A percentile compares a stretch with the other conserved stretches of the same genome.
Evolutionary conservation across 140 eudicot genomes (phyloP).

Genomic region (Flaveria floridana): DNA sequence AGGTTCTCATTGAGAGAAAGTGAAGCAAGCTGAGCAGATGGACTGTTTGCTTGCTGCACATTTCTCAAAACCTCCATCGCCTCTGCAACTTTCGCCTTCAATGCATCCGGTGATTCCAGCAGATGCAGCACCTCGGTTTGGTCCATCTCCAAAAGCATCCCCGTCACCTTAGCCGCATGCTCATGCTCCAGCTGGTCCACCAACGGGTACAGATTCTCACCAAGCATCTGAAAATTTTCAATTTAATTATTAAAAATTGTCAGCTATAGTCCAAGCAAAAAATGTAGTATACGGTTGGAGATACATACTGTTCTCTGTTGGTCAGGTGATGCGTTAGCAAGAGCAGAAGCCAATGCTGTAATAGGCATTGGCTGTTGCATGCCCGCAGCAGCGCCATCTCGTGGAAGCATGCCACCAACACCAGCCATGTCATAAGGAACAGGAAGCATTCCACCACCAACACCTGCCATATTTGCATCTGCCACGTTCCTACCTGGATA

Average conservation of each 20-base stretch:
- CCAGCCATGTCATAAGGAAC: constrained; percentile 63
- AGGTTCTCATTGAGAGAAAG: constrained; percentile 69
- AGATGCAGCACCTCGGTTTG: constrained; percentile 81
- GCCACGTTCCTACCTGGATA: constrained; percentile 64
- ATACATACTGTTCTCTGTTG: constrained; percentile 66
- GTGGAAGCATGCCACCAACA: constrained; percentile 53
- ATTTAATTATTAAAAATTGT: neutral
- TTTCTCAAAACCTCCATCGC: constrained; percentile 78
- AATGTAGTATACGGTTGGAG: neutral
- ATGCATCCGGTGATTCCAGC: constrained; percentile 79
- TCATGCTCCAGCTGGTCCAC: constrained; percentile 81
- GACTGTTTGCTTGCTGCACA: constrained; percentile 47
- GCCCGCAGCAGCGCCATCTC: constrained; percentile 44
- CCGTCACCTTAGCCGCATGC: constrained; percentile 85
- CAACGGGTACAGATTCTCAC: constrained; percentile 73
- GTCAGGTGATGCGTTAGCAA: constrained; percentile 79
- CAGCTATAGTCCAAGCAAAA: neutral
- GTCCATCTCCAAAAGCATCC: constrained; percentile 93
- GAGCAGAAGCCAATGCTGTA: constrained; percentile 73
- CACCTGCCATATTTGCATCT: constrained; percentile 49
- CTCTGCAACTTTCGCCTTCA: constrained; percentile 76
- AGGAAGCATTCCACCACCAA: constrained; percentile 45
- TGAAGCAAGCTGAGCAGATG: constrained; percentile 64
- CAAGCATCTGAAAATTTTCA: constrained; percentile 57
- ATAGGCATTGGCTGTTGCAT: constrained; percentile 66